phyloP scores from a whole-genome alignment of 108 stramenopile species.

The Mediolabrus comicus region DNA sequence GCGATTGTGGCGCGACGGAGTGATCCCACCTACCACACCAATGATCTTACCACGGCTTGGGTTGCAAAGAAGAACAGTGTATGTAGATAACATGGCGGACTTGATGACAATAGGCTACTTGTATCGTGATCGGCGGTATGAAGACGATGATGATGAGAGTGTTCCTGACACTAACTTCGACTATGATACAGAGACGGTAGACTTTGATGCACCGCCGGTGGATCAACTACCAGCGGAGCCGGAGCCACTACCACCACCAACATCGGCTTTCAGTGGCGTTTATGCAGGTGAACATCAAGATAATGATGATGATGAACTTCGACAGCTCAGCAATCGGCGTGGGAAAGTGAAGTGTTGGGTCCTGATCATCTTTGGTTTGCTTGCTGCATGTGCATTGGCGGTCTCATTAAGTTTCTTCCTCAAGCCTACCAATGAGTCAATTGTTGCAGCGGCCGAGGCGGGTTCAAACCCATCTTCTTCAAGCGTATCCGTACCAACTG shows the following conservation, averaged over 20 bases:
- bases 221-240: not conserved
- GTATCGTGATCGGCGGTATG: not conserved
- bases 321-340: not conserved
- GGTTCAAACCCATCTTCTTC: not conserved
- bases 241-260: not conserved
- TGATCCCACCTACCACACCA: too few species aligned
- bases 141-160: not conserved
- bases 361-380: not conserved
- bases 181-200: not conserved
- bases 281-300: not conserved
- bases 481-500: not conserved
- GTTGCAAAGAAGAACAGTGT: too few species aligned
- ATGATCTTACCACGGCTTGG: too few species aligned
- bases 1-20: too few species aligned
- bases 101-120: too few species aligned
- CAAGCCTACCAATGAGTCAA: not conserved
- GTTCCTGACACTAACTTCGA: not conserved
- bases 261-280: too few species aligned
- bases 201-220: not conserved
- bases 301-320: not conserved
- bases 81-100: too few species aligned
- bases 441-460: not conserved
- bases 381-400: not conserved
- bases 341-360: not conserved
- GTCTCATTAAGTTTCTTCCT: not conserved